These are phyloP conservation scores for Talaromyces trachyspermus DNA, from an alignment of 495 filamentous ascomycete genomes.

Conservation along the genomic window DNA sequence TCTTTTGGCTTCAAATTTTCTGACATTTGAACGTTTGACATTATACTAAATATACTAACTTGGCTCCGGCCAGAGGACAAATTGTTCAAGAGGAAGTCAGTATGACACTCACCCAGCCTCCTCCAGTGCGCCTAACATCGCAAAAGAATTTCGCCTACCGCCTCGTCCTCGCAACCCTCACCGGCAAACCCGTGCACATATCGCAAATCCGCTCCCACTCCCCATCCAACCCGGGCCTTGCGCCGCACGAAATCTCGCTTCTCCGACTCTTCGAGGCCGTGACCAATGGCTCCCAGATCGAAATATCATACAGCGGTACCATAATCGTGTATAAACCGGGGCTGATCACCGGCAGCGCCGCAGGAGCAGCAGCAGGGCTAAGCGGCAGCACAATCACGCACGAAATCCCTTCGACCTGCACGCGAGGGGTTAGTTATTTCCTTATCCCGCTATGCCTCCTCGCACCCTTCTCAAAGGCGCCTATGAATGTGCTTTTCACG, in stretches of 20 bases:
- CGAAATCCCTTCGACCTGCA: constrained; percentile 65
- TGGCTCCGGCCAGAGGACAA: no score
- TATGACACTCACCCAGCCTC: constrained; percentile 37
- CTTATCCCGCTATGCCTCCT: constrained; percentile 81
- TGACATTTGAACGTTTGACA: no score
- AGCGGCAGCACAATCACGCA: constrained; percentile 68
- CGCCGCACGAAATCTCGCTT: constrained; percentile 89
- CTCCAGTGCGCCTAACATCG: constrained; percentile 63
- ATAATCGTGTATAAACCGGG: constrained; percentile 86
- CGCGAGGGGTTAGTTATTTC: constrained; percentile 84
- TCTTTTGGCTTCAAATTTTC: no score
- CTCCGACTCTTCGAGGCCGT: constrained; percentile 88
- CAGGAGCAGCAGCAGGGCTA: constrained; percentile 56
- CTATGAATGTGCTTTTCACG: constrained; percentile 79
- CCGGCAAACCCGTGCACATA: constrained; percentile 80
- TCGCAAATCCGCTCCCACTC: constrained; percentile 87
- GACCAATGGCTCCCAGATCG: constrained; percentile 90
- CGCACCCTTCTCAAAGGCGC: constrained; percentile 85
- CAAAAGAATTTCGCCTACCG: constrained; percentile 78
- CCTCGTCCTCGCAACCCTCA: constrained; percentile 84
- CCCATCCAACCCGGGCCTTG: constrained; percentile 75
- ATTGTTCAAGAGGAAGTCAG: no score
- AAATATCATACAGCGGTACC: constrained; percentile 93
- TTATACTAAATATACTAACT: no score
- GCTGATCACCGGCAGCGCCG: constrained; percentile 72